Percentiles rank a stretch among this genome's conserved stretches.
Conservation (phyloP, 2,329 filamentous ascomycete species). For the Penicillium decumbens region DNA sequence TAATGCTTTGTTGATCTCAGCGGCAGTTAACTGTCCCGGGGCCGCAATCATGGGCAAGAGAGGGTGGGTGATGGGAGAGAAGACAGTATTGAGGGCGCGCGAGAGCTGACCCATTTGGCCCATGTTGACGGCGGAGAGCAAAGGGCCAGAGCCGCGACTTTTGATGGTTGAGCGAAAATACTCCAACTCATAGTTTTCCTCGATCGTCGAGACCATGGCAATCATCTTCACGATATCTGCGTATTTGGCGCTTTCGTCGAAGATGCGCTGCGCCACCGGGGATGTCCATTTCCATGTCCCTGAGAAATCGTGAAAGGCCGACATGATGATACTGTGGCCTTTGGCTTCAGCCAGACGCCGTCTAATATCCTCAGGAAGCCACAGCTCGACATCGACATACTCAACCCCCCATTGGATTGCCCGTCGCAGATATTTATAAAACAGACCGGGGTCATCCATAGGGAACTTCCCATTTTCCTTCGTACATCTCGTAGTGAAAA, state of each 20-base stretch:
- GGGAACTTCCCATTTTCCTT: constrained; percentile 79
- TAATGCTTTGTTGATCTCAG: constrained; percentile 76
- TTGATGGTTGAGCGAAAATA: constrained; percentile 78
- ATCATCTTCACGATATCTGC: constrained; percentile 92
- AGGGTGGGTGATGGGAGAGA: constrained; percentile 83
- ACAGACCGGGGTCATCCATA: constrained; percentile 71
- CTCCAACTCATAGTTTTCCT: constrained; percentile 85
- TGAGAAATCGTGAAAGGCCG: constrained; percentile 87
- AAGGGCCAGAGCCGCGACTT: constrained; percentile 62
- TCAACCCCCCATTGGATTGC: constrained; percentile 87
- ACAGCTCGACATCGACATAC: constrained; percentile 84
- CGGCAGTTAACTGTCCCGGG: constrained; percentile 77
- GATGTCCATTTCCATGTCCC: constrained; percentile 80
- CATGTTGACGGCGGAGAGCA: constrained; percentile 82
- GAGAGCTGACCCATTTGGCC: constrained; percentile 80
- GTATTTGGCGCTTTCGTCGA: constrained; percentile 65
- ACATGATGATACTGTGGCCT: constrained; percentile 79
- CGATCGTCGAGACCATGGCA: constrained; percentile 71
- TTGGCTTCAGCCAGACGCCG: constrained; percentile 62
- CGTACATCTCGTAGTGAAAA: constrained; percentile 79
- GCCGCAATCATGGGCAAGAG: constrained; percentile 78
- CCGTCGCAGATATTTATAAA: constrained; percentile 73
- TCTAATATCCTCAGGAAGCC: constrained; percentile 74
- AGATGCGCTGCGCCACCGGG: constrained; percentile 65
- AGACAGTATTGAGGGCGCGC: constrained; percentile 75